Evolutionary conservation across 2,329 filamentous ascomycete species (phyloP), one percentile per base, ranked within the genome.

Genomic region (Nannizzia gypsea): DNA sequence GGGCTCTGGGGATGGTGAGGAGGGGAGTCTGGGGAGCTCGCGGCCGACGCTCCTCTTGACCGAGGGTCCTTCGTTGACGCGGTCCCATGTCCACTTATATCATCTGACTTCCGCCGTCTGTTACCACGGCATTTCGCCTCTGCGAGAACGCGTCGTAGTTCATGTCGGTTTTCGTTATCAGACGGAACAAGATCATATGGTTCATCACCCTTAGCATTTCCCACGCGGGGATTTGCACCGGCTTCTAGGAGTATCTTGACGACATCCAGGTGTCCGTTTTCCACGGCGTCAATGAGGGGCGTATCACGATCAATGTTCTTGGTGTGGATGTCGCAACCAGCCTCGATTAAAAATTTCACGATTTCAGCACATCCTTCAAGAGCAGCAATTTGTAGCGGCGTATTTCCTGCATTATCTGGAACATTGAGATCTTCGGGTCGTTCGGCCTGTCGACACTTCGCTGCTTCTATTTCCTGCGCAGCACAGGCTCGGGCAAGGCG

Each of bases 391-490:
- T 99, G 93, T 36, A 99, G 78, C 24, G 93, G 93, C 0, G 92
- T 95, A 68, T 97, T 97, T n/a, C 90, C 89, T 13, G 93, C 93
- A 70, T 96, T 95, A 69, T 99, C 93, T 24, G 89, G 84, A 61
- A 91, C 82, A 66, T 99, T 89, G 59, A 97, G 74, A 72, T 97
- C 90, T 63, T 95, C 89, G 0, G 90, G 90, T 20, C 90, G 83
- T 69, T 95, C 89, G 6, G 81, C 78, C 34, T 90, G 81, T 63
- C 88, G 83, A 66, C 83, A 81, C 70, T 88, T 91, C 15, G 89
- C 90, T 8, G 80, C 78, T 1, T 92, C 88, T 59, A 93, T 82
- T 69, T 95, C 89, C 57, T 90, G 90, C 66, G 86, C 85, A 40
- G 91, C 89, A 72, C 90, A 95, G 28, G 92, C 90, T 64, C 91